Percentiles rank a stretch among this genome's conserved stretches.
Evolutionary conservation across 83 land plant species (phyloP).

Genomic region (Isoetes engelmannii): DNA sequence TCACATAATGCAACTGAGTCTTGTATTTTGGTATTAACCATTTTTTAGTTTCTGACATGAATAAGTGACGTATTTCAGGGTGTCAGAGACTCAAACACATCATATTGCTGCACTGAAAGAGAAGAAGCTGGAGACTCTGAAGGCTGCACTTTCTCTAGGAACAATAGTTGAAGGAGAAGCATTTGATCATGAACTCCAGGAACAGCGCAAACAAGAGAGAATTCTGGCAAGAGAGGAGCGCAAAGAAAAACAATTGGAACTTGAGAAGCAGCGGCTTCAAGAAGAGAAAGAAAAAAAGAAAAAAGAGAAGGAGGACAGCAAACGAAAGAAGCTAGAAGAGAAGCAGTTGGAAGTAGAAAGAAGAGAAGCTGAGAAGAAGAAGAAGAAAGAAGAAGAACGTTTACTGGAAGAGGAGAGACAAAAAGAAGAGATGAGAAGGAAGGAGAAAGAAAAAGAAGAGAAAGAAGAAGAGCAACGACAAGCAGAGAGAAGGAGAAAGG

Average conservation of each 20-base stretch:
- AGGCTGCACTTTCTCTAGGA: slow-evolving; percentile 63
- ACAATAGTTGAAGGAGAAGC: slow-evolving; percentile 43
- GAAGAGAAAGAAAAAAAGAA: slow-evolving; percentile 31
- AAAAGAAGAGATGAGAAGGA: slow-evolving; percentile 5
- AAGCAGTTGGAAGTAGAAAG: slow-evolving; percentile 3
- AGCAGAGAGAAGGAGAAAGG: background rate
- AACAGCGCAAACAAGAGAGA: slow-evolving; percentile 47
- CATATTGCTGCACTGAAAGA: slow-evolving; percentile 96
- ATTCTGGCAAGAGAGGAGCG: slow-evolving; percentile 42
- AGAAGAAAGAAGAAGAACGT: slow-evolving; percentile 6
- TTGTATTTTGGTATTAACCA: too few relatives aligned
- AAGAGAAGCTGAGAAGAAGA: slow-evolving; percentile 18
- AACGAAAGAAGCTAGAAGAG: slow-evolving; percentile 30
- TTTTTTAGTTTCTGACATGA: too few relatives aligned
- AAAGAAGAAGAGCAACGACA: background rate
- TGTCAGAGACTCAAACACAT: slow-evolving; percentile 81
- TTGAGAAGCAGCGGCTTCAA: slow-evolving; percentile 26
- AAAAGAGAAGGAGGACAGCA: slow-evolving; percentile 22
- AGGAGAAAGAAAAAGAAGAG: slow-evolving; percentile 5
- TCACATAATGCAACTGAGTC: too few relatives aligned
- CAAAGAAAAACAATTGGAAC: slow-evolving; percentile 25
- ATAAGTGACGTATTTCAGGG: slow-evolving; percentile 25
- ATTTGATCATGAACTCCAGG: slow-evolving; percentile 44
- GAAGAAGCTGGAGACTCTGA: slow-evolving; percentile 68
- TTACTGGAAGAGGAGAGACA: slow-evolving; percentile 16